phyloP scores from a whole-genome alignment of 495 filamentous ascomycete species.

The Amorphotheca resinae region DNA sequence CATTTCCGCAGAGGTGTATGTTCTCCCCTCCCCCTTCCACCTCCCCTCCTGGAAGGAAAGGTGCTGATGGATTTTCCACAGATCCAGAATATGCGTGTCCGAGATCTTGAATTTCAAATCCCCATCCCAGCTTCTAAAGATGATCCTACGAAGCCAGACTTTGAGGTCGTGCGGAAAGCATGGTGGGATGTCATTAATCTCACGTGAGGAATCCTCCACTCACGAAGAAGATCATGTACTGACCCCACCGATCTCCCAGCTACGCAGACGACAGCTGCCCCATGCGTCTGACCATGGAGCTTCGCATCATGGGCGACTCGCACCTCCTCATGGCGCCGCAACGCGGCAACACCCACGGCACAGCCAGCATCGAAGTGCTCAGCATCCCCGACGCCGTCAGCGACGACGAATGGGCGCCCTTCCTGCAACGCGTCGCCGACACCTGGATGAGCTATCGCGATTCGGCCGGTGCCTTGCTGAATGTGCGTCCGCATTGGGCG shows the following conservation, averaged over 20 bases:
- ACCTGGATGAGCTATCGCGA: constrained; percentile 34
- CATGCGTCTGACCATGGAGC: constrained; percentile 39
- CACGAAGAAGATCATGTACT: too few relatives aligned
- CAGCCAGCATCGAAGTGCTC: constrained; percentile 37
- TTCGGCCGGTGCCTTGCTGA: constrained; percentile 19
- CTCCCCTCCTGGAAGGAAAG: not conserved
- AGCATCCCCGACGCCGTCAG: constrained; percentile 30
- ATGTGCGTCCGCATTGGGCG: constrained; percentile 40
- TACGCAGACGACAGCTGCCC: constrained; percentile 31
- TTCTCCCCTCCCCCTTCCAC: not conserved
- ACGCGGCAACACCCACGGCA: constrained; percentile 32
- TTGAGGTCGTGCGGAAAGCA: constrained; percentile 29
- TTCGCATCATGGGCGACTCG: constrained; percentile 38
- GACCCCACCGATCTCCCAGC: too few relatives aligned
- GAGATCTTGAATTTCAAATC: constrained; percentile 38
- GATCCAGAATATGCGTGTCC: constrained; percentile 40
- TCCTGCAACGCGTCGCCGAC: constrained; percentile 33
- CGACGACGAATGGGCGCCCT: constrained; percentile 32
- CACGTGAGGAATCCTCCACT: too few relatives aligned
- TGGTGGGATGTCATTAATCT: constrained; percentile 43
- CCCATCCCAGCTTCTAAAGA: constrained; percentile 26
- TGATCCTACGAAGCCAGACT: constrained; percentile 30
- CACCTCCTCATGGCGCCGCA: constrained; percentile 44
- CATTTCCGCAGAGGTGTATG: constrained; percentile 37
- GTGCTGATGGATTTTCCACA: not conserved